These are phyloP conservation scores for Alternaria triticina DNA, from an alignment of 2,329 filamentous ascomycete genomes.

Conservation along the genomic window DNA sequence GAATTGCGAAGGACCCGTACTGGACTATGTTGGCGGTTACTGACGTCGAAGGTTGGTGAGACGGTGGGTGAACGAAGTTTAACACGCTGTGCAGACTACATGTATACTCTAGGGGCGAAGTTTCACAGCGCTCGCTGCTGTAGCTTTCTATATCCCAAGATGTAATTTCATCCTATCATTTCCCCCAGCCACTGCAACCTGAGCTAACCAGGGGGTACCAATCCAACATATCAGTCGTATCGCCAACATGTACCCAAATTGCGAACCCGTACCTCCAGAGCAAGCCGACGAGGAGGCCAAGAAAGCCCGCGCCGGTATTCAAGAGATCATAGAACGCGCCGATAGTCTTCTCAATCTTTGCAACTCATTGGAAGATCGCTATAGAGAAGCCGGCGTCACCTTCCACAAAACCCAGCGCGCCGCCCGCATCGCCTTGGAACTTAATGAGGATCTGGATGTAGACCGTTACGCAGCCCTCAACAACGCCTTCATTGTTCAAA, in stretches of 20 bases:
- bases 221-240: neutral
- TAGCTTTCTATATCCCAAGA: neutral
- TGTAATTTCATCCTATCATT: neutral
- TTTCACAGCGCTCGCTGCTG: neutral
- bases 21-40: neutral
- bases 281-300: neutral
- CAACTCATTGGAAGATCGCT: neutral
- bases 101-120: neutral
- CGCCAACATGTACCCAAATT: neutral
- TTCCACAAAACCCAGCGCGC: slow-evolving; percentile 1
- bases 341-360: neutral
- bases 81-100: neutral
- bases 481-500: neutral
- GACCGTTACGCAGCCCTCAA: neutral
- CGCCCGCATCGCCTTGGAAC: neutral
- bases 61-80: neutral
- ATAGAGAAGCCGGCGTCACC: neutral
- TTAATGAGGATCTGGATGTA: neutral
- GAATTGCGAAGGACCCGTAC: neutral
- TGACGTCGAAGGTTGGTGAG: neutral
- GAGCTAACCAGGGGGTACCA: neutral
- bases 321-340: neutral
- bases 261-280: neutral
- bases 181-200: neutral
- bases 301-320: neutral